Evolutionary conservation across 306 rosid genomes (phyloP), one percentile per base, ranked within the genome.

Genomic region (Cucurbita ficifolia): DNA sequence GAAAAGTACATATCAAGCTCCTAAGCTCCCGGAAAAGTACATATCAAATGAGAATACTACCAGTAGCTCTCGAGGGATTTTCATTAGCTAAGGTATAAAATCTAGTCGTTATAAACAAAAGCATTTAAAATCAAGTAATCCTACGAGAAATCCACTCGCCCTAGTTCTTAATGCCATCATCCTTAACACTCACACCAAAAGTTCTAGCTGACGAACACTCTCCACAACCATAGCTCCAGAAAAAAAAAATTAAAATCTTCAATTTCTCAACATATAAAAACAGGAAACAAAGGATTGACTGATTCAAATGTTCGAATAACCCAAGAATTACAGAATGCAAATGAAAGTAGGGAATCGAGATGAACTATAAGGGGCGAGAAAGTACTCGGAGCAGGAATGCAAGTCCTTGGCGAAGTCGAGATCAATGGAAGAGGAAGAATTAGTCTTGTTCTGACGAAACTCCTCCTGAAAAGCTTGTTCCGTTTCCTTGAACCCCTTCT

Each of bases 391-490:
- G 79, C 86, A 80, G 10, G 98, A 67, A 64, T 84, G 83, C 68
- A 88, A 74, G 63, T 83, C 86, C 52, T 82, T 87, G 80, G 90
- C 85, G 74, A 88, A 75, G 83, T 90, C 96, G 57, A 89, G 75
- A 71, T 87, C 89, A 35, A 81, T 78, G 43, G 86, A 65, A 14
- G 85, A 73, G 58, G 86, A 72, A 3, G 83, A 79, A 49, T 7
- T 78, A 67, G 29, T 76, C 76, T 82, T 86, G 80, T 64, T 83
- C 3, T 76, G 82, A 49, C 82, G 83, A 29, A 87, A 82, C 38
- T 90, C 96, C 69, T 92, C 91, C 33, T 81, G 96, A 8, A 92
- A 86, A 78, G 88, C 84, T 73, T 85, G 84, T 82, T 89, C 95
- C 0, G 95, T 75, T 39, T 89, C 89, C 57, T 85, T 86, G 62